A percentile compares a stretch with the other conserved stretches of the same genome.
phyloP scores from a whole-genome alignment of 148 eudicot genomes.

The Cornus kousa region DNA sequence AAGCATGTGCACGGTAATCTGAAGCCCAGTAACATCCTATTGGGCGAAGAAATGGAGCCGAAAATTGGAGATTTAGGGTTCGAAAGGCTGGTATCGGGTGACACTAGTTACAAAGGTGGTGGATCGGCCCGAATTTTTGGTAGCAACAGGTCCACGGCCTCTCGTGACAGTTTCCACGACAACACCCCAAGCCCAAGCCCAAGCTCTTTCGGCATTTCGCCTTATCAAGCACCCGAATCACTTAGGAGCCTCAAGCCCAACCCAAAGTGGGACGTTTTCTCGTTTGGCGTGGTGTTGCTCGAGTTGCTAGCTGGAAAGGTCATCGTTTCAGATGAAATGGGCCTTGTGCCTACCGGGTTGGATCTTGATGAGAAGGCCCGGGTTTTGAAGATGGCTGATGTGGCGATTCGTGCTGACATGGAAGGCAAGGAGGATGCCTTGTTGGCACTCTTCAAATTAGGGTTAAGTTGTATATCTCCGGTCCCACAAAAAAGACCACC shows the following conservation, averaged over 20 bases:
- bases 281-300: constrained; percentile 82
- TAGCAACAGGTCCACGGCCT: constrained; percentile 82
- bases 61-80: constrained; percentile 90
- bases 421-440: constrained; percentile 84
- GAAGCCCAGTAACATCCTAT: constrained; percentile 78
- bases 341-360: constrained; percentile 50
- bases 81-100: constrained; percentile 63
- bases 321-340: constrained; percentile 70
- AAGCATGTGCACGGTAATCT: constrained; percentile 93
- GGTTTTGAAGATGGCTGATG: constrained; percentile 78
- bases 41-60: constrained; percentile 83
- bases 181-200: constrained; percentile 80
- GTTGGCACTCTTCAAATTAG: constrained; percentile 56
- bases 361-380: constrained; percentile 50
- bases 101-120: constrained; percentile 54
- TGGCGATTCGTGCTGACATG: constrained; percentile 74
- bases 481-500: constrained; percentile 84
- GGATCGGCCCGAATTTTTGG: constrained; percentile 79
- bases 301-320: constrained; percentile 84
- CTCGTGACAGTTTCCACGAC: constrained; percentile 86
- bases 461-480: constrained; percentile 67
- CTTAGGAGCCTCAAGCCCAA: constrained; percentile 76
- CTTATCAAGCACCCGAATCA: constrained; percentile 87
- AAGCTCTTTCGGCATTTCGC: constrained; percentile 71
- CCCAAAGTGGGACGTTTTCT: constrained; percentile 88